Evolutionary conservation across 306 rosid species (phyloP).

Genomic region (Inga laurina): DNA sequence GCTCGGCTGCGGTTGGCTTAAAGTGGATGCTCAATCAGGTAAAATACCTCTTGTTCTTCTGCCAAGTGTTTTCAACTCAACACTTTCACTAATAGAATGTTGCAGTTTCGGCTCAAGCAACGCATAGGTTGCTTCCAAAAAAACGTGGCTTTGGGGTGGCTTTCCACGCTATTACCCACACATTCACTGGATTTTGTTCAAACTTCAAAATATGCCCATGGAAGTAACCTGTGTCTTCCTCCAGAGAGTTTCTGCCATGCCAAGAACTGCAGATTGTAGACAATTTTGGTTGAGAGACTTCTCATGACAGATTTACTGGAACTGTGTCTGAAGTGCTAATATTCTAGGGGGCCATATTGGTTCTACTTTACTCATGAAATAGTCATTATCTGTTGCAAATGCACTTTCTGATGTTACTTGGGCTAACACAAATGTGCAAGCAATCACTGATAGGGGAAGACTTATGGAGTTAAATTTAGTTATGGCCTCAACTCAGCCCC

Average conservation of each 20-base stretch:
- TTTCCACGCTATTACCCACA: not conserved
- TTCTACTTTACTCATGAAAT: not conserved
- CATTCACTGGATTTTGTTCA: slow-evolving; percentile 5
- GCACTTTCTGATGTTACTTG: not conserved
- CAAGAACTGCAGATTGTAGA: slow-evolving; percentile 2
- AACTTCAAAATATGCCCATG: not conserved
- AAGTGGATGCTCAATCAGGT: slow-evolving; percentile 99
- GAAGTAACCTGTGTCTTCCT: not conserved
- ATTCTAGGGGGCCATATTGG: not conserved
- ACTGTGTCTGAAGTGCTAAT: not conserved
- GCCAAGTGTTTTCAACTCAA: not conserved
- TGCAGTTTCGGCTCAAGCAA: not conserved
- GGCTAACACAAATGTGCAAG: slow-evolving; percentile 3
- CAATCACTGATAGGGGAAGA: slow-evolving; percentile 6
- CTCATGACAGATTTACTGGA: slow-evolving; percentile 4
- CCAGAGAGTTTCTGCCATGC: not conserved
- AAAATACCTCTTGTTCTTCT: slow-evolving; percentile 8
- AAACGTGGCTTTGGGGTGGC: not conserved
- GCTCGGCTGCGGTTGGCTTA: slow-evolving; percentile 94
- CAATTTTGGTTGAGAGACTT: slow-evolving; percentile 8
- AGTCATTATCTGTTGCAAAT: slow-evolving; percentile 14
- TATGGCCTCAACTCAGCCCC: not conserved
- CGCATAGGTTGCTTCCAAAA: not conserved
- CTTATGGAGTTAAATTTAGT: slow-evolving; percentile 14
- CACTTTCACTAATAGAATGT: not conserved